These are phyloP conservation scores for Drechslerella coelobrocha DNA, from an alignment of 2,329 filamentous ascomycete species.

Conservation along the genomic window DNA sequence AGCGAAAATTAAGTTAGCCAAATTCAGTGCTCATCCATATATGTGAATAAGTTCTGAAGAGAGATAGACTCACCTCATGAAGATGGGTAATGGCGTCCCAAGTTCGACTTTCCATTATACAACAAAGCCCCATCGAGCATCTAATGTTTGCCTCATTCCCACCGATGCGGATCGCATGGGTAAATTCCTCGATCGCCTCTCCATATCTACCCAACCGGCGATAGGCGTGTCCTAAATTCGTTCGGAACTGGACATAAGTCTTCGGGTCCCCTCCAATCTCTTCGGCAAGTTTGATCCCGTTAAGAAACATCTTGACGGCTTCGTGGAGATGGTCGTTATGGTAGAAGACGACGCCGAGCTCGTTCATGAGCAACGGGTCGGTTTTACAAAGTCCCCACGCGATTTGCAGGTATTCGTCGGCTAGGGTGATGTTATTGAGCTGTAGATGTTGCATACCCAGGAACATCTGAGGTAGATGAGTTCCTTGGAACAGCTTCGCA, in stretches of 20 bases:
- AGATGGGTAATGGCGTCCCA: slow-evolving; percentile 81
- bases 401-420: slow-evolving; percentile 91
- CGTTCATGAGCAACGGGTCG: slow-evolving; percentile 90
- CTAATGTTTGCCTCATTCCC: slow-evolving; percentile 81
- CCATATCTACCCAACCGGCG: slow-evolving; percentile 73
- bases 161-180: slow-evolving; percentile 78
- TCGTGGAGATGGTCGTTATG: slow-evolving; percentile 81
- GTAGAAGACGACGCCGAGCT: slow-evolving; percentile 94
- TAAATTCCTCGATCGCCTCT: slow-evolving; percentile 79
- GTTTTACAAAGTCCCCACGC: slow-evolving; percentile 82
- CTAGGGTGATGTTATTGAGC: slow-evolving; percentile 90
- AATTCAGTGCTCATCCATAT: slow-evolving; percentile 2
- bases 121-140: slow-evolving; percentile 80
- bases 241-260: slow-evolving; percentile 82
- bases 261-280: slow-evolving; percentile 82
- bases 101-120: slow-evolving; percentile 76
- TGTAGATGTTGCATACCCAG: slow-evolving; percentile 98
- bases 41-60: not conserved
- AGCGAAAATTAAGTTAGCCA: not conserved
- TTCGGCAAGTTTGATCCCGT: slow-evolving; percentile 76
- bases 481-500: slow-evolving; percentile 92
- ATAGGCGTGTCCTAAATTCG: slow-evolving; percentile 88
- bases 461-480: slow-evolving; percentile 92
- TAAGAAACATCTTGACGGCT: slow-evolving; percentile 77
- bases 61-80: slow-evolving; percentile 67